Conservation (phyloP, 768 basidiomycete species). For the Myochromella boudieri region DNA sequence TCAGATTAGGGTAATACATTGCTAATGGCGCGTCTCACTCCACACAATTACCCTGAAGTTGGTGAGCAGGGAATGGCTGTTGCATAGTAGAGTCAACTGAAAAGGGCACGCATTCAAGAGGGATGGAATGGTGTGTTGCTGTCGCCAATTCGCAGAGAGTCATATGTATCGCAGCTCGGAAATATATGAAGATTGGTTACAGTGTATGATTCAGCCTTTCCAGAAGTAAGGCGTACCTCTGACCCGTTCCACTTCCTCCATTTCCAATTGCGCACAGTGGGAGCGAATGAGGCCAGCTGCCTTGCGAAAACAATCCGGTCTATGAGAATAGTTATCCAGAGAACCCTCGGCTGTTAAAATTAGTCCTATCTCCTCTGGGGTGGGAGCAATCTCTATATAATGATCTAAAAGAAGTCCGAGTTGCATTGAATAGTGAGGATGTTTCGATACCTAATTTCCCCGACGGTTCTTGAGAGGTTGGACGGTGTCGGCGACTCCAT, state of each 20-base stretch:
- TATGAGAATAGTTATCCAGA: conserved; percentile 41
- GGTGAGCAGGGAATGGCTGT: conserved; percentile 14
- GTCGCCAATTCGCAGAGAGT: conserved; percentile 81
- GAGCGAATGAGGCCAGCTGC: conserved; percentile 47
- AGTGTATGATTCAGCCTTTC: too few relatives aligned
- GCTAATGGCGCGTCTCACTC: conserved; percentile 46
- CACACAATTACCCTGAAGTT: conserved; percentile 46
- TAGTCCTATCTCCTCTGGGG: conserved; percentile 13
- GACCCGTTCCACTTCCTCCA: conserved; percentile 61
- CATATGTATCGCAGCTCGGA: conserved; percentile 69
- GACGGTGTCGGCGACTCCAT: too few relatives aligned
- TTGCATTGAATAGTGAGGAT: not conserved
- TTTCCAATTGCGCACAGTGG: conserved; percentile 56
- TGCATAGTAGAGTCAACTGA: conserved; percentile 16
- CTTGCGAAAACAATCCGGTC: conserved; percentile 64
- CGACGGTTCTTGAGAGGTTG: not conserved
- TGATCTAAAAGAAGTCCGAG: not conserved
- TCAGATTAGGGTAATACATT: too few relatives aligned
- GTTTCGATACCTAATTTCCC: conserved; percentile 6
- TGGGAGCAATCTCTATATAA: conserved; percentile 8
- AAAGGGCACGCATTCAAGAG: conserved; percentile 60
- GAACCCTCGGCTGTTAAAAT: conserved; percentile 16
- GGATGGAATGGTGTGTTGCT: conserved; percentile 63
- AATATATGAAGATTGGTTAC: not conserved
- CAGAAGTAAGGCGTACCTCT: conserved; percentile 41